phyloP scores from a whole-genome alignment of 371 early-diverging fungal species.

The Massospora cicadina region DNA sequence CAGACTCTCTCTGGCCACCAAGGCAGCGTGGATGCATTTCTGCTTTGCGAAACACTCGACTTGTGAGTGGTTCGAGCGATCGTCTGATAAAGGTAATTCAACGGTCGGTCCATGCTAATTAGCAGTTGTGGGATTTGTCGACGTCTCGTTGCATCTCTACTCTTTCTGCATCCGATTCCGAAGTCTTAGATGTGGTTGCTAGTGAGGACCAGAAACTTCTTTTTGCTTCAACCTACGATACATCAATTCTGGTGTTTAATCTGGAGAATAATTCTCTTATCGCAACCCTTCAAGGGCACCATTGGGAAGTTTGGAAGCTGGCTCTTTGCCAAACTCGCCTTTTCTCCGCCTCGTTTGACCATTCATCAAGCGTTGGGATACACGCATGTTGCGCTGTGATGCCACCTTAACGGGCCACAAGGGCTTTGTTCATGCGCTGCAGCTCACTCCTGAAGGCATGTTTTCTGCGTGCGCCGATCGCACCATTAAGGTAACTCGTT shows the following conservation, averaged over 20 bases:
- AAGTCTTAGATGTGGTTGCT: conserved; percentile 31
- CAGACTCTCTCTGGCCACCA: conserved; percentile 36
- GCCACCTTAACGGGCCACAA: conserved; percentile 42
- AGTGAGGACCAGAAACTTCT: conserved; percentile 25
- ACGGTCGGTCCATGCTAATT: conserved; percentile 1
- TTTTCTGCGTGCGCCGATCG: conserved; percentile 46
- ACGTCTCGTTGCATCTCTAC: conserved; percentile 25
- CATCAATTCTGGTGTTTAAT: conserved; percentile 34
- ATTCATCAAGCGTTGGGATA: conserved; percentile 51
- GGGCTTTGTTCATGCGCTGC: conserved; percentile 41
- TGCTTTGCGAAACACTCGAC: conserved; percentile 19
- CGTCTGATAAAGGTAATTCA: conserved; percentile 25
- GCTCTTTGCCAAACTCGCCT: conserved; percentile 27
- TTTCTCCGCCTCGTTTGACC: conserved; percentile 46
- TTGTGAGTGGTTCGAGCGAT: conserved; percentile 35
- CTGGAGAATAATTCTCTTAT: conserved; percentile 22
- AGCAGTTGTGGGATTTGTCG: conserved; percentile 34
- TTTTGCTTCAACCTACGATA: conserved; percentile 41
- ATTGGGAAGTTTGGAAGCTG: conserved; percentile 55
- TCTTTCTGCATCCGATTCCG: conserved; percentile 24
- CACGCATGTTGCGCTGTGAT: conserved; percentile 28
- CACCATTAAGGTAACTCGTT: conserved; percentile 25
- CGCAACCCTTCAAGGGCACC: conserved; percentile 32
- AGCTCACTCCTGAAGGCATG: conserved; percentile 23
- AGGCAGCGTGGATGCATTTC: conserved; percentile 35